These are phyloP conservation scores for Deinandra increscens DNA, from an alignment of 129 eudicot genomes.

Conservation along the genomic window DNA sequence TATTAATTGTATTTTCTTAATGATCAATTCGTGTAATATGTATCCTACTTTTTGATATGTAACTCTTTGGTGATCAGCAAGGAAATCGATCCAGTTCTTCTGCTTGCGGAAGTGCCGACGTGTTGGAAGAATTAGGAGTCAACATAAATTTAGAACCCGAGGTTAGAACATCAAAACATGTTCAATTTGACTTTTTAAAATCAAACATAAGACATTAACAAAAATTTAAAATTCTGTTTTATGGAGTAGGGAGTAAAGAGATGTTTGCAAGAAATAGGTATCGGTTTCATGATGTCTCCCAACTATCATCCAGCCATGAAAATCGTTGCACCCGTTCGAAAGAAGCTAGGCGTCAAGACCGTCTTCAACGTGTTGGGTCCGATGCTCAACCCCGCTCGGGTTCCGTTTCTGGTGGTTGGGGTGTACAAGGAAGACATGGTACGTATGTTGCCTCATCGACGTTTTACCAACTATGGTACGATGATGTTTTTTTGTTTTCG, in stretches of 20 bases:
- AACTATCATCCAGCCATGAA: conserved; percentile 89
- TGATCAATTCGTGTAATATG: too few species aligned
- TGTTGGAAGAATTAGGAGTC: conserved; percentile 73
- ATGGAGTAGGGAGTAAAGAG: conserved; percentile 54
- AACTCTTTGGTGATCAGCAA: conserved; percentile 49
- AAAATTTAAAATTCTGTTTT: background rate
- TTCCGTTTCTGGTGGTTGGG: conserved; percentile 77
- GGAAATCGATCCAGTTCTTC: conserved; percentile 93
- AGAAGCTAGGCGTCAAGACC: conserved; percentile 69
- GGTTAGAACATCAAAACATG: conserved; percentile 43
- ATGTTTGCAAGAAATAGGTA: conserved; percentile 75
- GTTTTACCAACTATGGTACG: background rate
- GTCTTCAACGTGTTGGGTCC: conserved; percentile 85
- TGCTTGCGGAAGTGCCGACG: conserved; percentile 96
- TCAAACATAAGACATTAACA: background rate
- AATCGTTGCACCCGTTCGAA: conserved; percentile 70
- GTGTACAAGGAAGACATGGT: conserved; percentile 79
- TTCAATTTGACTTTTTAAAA: conserved; percentile 3
- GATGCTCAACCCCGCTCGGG: conserved; percentile 82
- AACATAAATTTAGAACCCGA: conserved; percentile 66
- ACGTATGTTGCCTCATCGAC: conserved; percentile 12
- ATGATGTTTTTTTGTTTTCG: conserved; percentile 3
- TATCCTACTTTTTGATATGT: too few species aligned
- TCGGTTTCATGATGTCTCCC: conserved; percentile 95
- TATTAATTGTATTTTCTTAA: too few species aligned